These are phyloP conservation scores for Fusarium nematophilum DNA, from an alignment of 2,329 filamentous ascomycete species.

Conservation along the genomic window DNA sequence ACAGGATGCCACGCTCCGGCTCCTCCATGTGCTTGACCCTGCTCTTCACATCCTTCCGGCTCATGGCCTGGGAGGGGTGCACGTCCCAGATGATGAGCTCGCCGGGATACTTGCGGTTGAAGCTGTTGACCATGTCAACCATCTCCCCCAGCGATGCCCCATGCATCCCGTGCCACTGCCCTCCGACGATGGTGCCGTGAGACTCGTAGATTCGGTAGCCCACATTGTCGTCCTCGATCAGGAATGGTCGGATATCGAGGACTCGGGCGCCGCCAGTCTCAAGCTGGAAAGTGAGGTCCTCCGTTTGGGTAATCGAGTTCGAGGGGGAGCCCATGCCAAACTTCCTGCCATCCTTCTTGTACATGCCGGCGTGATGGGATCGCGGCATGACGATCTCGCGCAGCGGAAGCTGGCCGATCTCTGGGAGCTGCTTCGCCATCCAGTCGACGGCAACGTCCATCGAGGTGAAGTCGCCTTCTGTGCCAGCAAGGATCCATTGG, in stretches of 20 bases:
- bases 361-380: constrained; percentile 48
- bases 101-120: constrained; percentile 44
- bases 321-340: not conserved
- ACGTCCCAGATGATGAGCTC: constrained; percentile 51
- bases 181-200: constrained; percentile 32
- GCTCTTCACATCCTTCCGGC: not conserved
- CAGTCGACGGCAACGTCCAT: constrained; percentile 41
- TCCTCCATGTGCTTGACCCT: constrained; percentile 1
- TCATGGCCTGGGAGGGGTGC: constrained; percentile 13
- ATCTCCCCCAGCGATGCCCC: constrained; percentile 45
- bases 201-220: constrained; percentile 25
- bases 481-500: constrained; percentile 47
- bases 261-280: constrained; percentile 45
- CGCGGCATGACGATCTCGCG: constrained; percentile 47
- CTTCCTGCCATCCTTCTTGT: not conserved
- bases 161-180: constrained; percentile 38
- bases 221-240: not conserved
- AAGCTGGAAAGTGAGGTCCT: constrained; percentile 41
- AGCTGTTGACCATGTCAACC: constrained; percentile 44
- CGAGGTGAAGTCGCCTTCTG: constrained; percentile 46
- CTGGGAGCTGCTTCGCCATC: constrained; percentile 45
- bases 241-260: constrained; percentile 44
- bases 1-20: constrained; percentile 25
- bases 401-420: constrained; percentile 44
- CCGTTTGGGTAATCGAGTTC: constrained; percentile 44